These are phyloP conservation scores for Schwanniomyces pseudopolymorphus DNA, from an alignment of 805 yeast species.

Conservation along the genomic window DNA sequence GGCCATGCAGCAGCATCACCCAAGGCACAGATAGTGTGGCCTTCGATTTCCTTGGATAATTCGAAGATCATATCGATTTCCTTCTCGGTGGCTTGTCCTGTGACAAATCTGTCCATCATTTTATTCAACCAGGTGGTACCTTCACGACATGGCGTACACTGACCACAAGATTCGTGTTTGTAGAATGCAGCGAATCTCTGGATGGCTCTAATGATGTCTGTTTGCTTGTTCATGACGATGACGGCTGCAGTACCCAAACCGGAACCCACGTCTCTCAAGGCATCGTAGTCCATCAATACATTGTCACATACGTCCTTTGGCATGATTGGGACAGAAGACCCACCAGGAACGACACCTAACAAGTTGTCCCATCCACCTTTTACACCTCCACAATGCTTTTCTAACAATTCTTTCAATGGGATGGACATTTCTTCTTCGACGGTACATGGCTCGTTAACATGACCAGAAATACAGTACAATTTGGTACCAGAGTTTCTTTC, in stretches of 20 bases:
- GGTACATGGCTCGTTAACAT: constrained; percentile 89
- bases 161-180: constrained; percentile 93
- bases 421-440: constrained; percentile 94
- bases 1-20: constrained; percentile 97
- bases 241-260: constrained; percentile 94
- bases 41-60: constrained; percentile 83
- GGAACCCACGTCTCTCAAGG: constrained; percentile 78
- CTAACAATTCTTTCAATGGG: constrained; percentile 77
- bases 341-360: constrained; percentile 87
- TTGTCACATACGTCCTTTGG: constrained; percentile 65
- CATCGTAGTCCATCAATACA: constrained; percentile 85
- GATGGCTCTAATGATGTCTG: constrained; percentile 82
- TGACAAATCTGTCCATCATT: constrained; percentile 79
- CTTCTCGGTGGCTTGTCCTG: constrained; percentile 75
- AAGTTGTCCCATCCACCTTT: constrained; percentile 93
- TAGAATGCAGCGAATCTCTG: constrained; percentile 82
- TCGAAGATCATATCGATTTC: constrained; percentile 86
- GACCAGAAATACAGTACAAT: constrained; percentile 84
- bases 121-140: constrained; percentile 84
- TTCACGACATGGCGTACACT: constrained; percentile 93
- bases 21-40: constrained; percentile 88
- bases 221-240: constrained; percentile 84
- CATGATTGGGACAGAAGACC: constrained; percentile 82
- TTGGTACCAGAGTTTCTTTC: constrained; percentile 84
- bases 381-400: constrained; percentile 88